These are phyloP conservation scores for Xylaria curta DNA, from an alignment of 495 filamentous ascomycete species.

Conservation along the genomic window DNA sequence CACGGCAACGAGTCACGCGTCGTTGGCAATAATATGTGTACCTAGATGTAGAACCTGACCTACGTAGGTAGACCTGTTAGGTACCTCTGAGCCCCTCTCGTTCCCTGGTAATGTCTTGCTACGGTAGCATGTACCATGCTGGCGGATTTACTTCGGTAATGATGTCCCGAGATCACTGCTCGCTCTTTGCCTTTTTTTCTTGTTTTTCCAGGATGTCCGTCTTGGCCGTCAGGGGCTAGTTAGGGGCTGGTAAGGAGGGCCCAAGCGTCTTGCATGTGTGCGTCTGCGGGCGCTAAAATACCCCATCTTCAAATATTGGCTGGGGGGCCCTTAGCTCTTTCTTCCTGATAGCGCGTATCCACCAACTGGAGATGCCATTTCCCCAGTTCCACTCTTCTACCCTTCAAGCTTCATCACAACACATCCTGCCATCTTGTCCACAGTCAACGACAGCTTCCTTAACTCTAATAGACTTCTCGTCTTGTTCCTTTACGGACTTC, in stretches of 20 bases:
- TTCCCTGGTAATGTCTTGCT: not conserved
- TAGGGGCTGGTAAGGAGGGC: constrained; percentile 3
- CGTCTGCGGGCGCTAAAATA: constrained; percentile 26
- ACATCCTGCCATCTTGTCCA: not conserved
- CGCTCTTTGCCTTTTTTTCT: not conserved
- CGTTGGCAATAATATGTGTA: not conserved
- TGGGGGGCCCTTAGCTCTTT: constrained; percentile 18
- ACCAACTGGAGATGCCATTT: constrained; percentile 24
- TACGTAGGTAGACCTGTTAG: not conserved
- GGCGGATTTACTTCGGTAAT: constrained; percentile 27
- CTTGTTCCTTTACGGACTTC: constrained; percentile 11
- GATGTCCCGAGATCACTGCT: constrained; percentile 11
- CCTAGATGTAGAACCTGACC: not conserved
- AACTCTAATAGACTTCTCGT: not conserved
- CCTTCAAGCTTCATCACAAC: constrained; percentile 20
- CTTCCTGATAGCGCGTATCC: constrained; percentile 22
- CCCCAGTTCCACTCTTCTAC: constrained; percentile 26
- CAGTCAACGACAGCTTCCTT: constrained; percentile 1
- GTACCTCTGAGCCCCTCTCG: not conserved
- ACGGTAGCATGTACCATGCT: not conserved
- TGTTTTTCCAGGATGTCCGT: not conserved
- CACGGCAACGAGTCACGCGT: not conserved
- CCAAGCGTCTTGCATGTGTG: constrained; percentile 26
- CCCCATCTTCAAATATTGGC: constrained; percentile 25
- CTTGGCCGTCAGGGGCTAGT: constrained; percentile 10